A percentile compares a stretch with the other conserved stretches of the same genome.
These are phyloP conservation scores for Chenopodium berlandieri DNA, from an alignment of 148 eudicot species.

Conservation along the genomic window DNA sequence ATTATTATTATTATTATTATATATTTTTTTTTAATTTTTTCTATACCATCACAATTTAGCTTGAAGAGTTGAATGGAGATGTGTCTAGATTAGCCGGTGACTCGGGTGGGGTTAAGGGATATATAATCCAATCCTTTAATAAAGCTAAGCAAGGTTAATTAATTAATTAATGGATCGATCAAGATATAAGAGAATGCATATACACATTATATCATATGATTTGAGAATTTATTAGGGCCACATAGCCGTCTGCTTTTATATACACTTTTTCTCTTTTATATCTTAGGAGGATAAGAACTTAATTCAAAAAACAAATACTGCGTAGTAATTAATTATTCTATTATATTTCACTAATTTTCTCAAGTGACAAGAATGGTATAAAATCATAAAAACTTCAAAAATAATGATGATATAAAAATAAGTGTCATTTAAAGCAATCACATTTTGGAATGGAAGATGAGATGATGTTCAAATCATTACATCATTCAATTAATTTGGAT, in stretches of 20 bases:
- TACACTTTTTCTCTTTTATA: background rate
- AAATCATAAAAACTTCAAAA: background rate
- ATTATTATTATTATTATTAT: too few relatives aligned
- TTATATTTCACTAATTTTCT: background rate
- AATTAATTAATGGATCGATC: background rate
- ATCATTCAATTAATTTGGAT: background rate
- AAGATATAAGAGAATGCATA: background rate
- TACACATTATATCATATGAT: background rate
- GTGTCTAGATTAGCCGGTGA: background rate
- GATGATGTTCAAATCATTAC: conserved; percentile 13
- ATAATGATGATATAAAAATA: background rate
- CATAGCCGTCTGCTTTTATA: conserved; percentile 11
- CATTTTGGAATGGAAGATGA: conserved; percentile 6
- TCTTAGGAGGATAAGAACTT: background rate
- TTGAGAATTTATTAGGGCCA: background rate
- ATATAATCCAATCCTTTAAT: background rate
- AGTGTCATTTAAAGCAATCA: background rate
- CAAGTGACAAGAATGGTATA: conserved; percentile 10
- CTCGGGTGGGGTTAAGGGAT: background rate
- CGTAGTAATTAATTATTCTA: background rate
- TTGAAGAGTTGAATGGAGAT: too few relatives aligned
- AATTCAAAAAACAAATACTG: too few relatives aligned
- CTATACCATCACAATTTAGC: too few relatives aligned
- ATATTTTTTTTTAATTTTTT: too few relatives aligned
- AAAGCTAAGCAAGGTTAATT: background rate